Evolutionary conservation across 2,329 filamentous ascomycete species (phyloP).

Genomic region (Pseudogymnoascus sp.): DNA sequence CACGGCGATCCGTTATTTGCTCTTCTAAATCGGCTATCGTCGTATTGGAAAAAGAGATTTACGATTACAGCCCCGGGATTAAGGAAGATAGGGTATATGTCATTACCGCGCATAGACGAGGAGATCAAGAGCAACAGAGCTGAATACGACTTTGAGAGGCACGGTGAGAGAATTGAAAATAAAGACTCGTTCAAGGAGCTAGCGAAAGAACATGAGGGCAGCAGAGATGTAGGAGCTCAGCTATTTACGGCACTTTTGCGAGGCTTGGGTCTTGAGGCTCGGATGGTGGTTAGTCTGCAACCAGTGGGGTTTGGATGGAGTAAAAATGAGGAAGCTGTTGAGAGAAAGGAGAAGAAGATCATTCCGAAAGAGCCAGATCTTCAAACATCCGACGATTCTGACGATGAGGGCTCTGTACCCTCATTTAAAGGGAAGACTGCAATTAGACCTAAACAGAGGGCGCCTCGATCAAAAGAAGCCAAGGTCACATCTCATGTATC

Average conservation of each 20-base stretch:
- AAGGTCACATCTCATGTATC: conserved; percentile 18
- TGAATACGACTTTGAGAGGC: conserved; percentile 51
- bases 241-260: conserved; percentile 81
- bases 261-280: conserved; percentile 71
- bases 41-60: conserved; percentile 87
- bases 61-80: conserved; percentile 68
- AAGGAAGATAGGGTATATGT: conserved; percentile 84
- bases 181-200: conserved; percentile 60
- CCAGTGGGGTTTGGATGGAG: conserved; percentile 86
- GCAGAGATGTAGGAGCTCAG: conserved; percentile 80
- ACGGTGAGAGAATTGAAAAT: conserved; percentile 69
- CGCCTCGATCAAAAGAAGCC: conserved; percentile 14
- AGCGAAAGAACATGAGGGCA: conserved; percentile 68
- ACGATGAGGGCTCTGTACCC: conserved; percentile 7
- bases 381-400: conserved; percentile 21
- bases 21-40: conserved; percentile 66
- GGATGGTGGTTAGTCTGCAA: conserved; percentile 79
- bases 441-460: conserved; percentile 16
- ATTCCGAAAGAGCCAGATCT: conserved; percentile 34
- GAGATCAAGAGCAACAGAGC: conserved; percentile 61
- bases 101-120: conserved; percentile 66
- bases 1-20: conserved; percentile 73
- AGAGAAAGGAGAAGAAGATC: conserved; percentile 25
- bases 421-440: conserved; percentile 17
- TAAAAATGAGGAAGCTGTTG: conserved; percentile 70